Conservation (phyloP, 495 filamentous ascomycete genomes). For the Aspergillus steynii region DNA sequence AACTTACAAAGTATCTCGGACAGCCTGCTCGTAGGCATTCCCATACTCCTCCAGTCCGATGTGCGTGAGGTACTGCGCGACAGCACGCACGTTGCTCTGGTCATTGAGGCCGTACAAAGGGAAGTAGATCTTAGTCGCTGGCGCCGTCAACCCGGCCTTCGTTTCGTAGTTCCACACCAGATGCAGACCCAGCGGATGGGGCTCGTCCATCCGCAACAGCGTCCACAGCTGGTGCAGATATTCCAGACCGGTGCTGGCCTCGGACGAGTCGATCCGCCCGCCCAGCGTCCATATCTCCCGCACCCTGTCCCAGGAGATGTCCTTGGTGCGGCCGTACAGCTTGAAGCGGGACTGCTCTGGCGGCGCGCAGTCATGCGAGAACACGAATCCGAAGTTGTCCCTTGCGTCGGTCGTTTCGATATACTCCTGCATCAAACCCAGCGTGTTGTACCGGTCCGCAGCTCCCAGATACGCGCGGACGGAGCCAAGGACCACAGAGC, state of each 20-base stretch:
- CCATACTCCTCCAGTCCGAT: conserved; percentile 6
- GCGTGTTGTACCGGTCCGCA: conserved; percentile 5
- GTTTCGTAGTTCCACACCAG: conserved; percentile 24
- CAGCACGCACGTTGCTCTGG: not conserved
- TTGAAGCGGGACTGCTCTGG: conserved; percentile 15
- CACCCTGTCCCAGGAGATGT: conserved; percentile 16
- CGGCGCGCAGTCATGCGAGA: conserved; percentile 18
- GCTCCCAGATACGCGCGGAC: not conserved
- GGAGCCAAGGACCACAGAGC: not conserved
- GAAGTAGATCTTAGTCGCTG: conserved; percentile 19
- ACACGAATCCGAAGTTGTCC: conserved; percentile 12
- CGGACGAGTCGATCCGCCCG: conserved; percentile 3
- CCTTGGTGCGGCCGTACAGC: conserved; percentile 15
- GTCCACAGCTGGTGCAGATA: conserved; percentile 5
- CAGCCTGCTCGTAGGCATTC: not conserved
- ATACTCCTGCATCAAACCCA: conserved; percentile 12
- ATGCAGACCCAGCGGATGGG: conserved; percentile 1
- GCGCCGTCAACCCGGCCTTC: not conserved
- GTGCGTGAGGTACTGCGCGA: conserved; percentile 9
- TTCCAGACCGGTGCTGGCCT: conserved; percentile 3
- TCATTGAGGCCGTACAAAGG: conserved; percentile 20
- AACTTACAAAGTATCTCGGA: conserved; percentile 4
- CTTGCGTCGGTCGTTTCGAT: conserved; percentile 6
- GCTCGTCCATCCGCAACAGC: too few relatives aligned
- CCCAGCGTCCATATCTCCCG: conserved; percentile 24